Evolutionary conservation across 2,329 filamentous ascomycete genomes (phyloP).

Genomic region (Stagonosporopsis chrysanthemi): DNA sequence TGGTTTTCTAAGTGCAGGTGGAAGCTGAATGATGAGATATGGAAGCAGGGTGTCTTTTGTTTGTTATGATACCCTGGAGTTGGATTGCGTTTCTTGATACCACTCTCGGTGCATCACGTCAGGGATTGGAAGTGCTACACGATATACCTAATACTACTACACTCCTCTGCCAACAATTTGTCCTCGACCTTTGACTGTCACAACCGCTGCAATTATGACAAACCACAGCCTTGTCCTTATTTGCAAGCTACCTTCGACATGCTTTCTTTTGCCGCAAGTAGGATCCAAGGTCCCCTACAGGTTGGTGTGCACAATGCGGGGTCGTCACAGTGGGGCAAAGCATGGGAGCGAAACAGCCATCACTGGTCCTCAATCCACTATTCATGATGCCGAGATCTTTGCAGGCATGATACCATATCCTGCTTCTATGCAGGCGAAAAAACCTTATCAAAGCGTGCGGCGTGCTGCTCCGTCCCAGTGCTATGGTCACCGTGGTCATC

Average conservation of each 20-base stretch:
- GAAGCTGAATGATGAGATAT: background rate
- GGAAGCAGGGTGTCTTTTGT: conserved; percentile 19
- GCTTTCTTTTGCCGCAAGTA: background rate
- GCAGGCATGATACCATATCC: background rate
- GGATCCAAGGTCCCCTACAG: conserved; percentile 3
- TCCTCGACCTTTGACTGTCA: background rate
- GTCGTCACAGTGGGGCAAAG: conserved; percentile 4
- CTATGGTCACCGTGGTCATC: background rate
- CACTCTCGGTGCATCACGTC: conserved; percentile 12
- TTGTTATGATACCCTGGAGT: conserved; percentile 19
- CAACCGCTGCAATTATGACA: background rate
- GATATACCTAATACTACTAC: conserved; percentile 3
- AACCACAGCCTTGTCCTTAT: background rate
- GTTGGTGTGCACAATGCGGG: conserved; percentile 1
- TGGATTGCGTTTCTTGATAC: conserved; percentile 17
- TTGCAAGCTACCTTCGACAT: background rate
- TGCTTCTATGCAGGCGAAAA: background rate
- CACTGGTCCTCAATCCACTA: background rate
- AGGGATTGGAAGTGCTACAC: background rate
- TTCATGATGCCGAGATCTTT: conserved; percentile 3
- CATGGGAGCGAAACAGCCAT: background rate
- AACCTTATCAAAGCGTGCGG: conserved; percentile 3
- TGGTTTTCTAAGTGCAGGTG: background rate
- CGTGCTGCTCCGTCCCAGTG: conserved; percentile 5
- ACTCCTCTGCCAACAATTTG: background rate